Evolutionary conservation across 176 grass and related monocot genomes (phyloP).

Genomic region (Thinopyrum elongatum): DNA sequence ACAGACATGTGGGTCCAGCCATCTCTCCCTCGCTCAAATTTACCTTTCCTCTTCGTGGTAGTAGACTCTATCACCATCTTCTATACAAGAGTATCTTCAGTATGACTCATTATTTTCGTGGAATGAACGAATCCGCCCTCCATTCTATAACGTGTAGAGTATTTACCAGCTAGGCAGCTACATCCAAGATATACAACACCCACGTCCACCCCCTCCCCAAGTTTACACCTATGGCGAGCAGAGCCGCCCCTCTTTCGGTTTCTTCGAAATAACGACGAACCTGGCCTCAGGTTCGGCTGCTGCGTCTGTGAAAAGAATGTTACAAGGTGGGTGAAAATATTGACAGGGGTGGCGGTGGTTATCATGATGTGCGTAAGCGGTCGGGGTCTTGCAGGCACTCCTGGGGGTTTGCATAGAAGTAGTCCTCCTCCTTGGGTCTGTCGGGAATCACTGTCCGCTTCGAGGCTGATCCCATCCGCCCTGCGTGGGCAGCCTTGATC

Average conservation of each 20-base stretch:
- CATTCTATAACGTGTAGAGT: conserved; percentile 45
- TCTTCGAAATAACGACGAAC: conserved; percentile 19
- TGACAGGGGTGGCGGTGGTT: conserved; percentile 10
- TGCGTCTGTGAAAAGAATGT: conserved; percentile 41
- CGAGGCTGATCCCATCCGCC: conserved; percentile 69
- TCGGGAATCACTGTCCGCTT: conserved; percentile 69
- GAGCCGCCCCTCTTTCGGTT: neutral
- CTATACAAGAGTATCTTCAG: conserved; percentile 57
- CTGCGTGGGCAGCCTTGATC: conserved; percentile 72
- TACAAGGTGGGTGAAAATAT: conserved; percentile 17
- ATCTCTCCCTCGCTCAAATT: conserved; percentile 31
- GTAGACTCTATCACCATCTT: conserved; percentile 48
- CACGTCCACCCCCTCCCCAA: neutral
- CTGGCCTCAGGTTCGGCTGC: conserved; percentile 11
- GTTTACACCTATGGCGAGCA: conserved; percentile 20
- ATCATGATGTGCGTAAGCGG: conserved; percentile 39
- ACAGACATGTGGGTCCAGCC: neutral
- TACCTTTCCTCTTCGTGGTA: conserved; percentile 14
- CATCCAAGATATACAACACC: conserved; percentile 10
- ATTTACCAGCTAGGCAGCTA: conserved; percentile 59
- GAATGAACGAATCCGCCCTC: conserved; percentile 34
- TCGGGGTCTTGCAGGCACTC: conserved; percentile 66
- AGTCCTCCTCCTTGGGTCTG: conserved; percentile 95
- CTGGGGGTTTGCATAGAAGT: conserved; percentile 92
- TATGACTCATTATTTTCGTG: conserved; percentile 39